Evolutionary conservation across 2,329 filamentous ascomycete species (phyloP), one percentile per base, ranked within the genome.

Genomic region (Albophoma yamanashiensis): DNA sequence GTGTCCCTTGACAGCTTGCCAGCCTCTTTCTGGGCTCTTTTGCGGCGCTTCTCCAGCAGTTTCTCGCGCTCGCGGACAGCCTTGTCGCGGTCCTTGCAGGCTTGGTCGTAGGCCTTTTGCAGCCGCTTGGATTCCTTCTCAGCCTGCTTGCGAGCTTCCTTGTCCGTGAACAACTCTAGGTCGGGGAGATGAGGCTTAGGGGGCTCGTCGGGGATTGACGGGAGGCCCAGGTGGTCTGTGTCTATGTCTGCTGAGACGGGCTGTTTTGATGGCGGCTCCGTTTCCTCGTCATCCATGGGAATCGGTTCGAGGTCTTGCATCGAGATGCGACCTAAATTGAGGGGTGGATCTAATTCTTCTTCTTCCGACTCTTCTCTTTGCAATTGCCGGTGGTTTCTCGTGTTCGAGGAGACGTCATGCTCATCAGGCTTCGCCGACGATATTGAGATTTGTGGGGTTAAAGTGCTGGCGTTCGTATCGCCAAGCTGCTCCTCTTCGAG

Each of bases 91-190:
- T 86, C 81, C 71, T 89, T 90, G 62, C 89, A 71, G 14, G 85
- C 82, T 67, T 84, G 80, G 36, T 88, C 81, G 68, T 91, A 88
- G 11, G 78, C 78, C 68, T 89, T 89, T 39, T 84, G 76, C 1
- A 78, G 77, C 15, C 82, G 79, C 58, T 83, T 82, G 59, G 85
- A 79, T 66, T 91, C 87, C 60, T 87, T 89, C 66, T 90, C 85
- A 1, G 86, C 87, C 47, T 85, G 79, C 66, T 89, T 90, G 11
- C 84, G 82, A 36, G 83, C 77, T 8, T 84, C 82, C 67, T 87
- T 87, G 71, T 90, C 85, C 2, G 79, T 74, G 68, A 84, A 86
- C 55, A 78, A 74, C 53, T 78, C 76, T 1, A 86, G 70, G 64
- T 91, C 80, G 1, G 87, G 81, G 9, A 68, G 61, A 1, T 64